Evolutionary conservation across 2,329 filamentous ascomycete species (phyloP).

Genomic region (Alternaria arborescens): DNA sequence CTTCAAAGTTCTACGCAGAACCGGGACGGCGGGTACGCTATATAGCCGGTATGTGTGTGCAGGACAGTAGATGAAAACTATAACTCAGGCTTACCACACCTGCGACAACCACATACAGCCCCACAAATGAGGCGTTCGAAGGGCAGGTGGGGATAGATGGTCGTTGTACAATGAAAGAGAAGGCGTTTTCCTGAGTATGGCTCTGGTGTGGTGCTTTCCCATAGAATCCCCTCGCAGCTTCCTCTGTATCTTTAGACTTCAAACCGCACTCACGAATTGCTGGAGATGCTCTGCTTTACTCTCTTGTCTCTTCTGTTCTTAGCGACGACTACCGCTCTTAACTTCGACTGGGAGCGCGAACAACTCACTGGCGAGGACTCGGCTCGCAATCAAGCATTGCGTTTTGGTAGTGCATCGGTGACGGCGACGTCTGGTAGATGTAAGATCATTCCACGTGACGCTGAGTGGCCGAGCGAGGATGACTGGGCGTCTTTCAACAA

Average conservation of each 20-base stretch:
- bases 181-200: not conserved
- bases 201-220: not conserved
- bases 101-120: not conserved
- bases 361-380: conserved; percentile 31
- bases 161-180: not conserved
- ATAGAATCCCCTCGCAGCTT: not conserved
- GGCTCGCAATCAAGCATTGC: conserved; percentile 22
- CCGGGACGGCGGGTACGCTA: not conserved
- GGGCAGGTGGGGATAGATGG: not conserved
- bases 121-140: not conserved
- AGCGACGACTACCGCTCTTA: conserved; percentile 13
- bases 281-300: not conserved
- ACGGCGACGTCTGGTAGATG: conserved; percentile 19
- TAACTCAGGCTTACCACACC: not conserved
- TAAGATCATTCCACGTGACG: conserved; percentile 29
- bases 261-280: not conserved
- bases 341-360: conserved; percentile 37
- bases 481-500: conserved; percentile 35
- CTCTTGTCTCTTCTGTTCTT: not conserved
- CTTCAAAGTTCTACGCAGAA: not conserved
- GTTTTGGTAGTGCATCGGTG: conserved; percentile 19
- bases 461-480: conserved; percentile 31
- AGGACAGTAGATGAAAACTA: conserved; percentile 5
- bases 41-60: conserved; percentile 11
- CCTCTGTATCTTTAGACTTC: not conserved